Evolutionary conservation across 1,139 yeast species (phyloP), one percentile per base, ranked within the genome.

Genomic region (Hansenula anomala): DNA sequence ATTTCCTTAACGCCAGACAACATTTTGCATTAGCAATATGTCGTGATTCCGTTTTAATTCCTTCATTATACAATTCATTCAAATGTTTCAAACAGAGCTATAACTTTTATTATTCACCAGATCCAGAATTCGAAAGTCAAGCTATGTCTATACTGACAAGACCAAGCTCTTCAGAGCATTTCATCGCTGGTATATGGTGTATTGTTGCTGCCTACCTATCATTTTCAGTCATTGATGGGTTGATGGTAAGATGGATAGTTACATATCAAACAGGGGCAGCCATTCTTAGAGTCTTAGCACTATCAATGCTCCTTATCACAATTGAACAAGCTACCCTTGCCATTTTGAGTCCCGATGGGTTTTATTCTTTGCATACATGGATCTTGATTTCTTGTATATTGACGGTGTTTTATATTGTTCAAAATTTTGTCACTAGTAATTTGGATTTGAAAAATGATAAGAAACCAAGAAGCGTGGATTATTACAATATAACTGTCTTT

Each of bases 181-280:
- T 84, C 46, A 62, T 83, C 33, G 79, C 89, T 6, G 84, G 88
- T 0, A 60, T 84, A 14, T 84, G 94, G 94, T 83, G 97, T 57
- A 58, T 85, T 8, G 97, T 92, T 7, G 78, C 95, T 2, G 89
- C 89, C 3, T 88, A 88, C 55, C 67, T 92, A 42, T 80, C 95
- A 12, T 89, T 81, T 59, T 78, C 90, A 2, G 89, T 88, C 6
- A 67, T 90, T 30, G 97, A 90, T 56, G 95, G 96, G 0, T 67
- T 92, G 29, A 87, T 90, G 82, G 84, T 88, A 18, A 69, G 98
- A 34, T 92, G 97, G 95, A 86, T 90, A 29, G 94, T 90, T 30
- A 87, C 86, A 16, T 90, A 90, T 58, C 84, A 88, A 46, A 81
- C 90, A 0, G 71, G 85, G 3, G 97, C 96, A 0, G 95, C 96